A percentile compares a stretch with the other conserved stretches of the same genome.
phyloP scores from a whole-genome alignment of 352 stramenopile genomes.

The Phytopythium litorale region DNA sequence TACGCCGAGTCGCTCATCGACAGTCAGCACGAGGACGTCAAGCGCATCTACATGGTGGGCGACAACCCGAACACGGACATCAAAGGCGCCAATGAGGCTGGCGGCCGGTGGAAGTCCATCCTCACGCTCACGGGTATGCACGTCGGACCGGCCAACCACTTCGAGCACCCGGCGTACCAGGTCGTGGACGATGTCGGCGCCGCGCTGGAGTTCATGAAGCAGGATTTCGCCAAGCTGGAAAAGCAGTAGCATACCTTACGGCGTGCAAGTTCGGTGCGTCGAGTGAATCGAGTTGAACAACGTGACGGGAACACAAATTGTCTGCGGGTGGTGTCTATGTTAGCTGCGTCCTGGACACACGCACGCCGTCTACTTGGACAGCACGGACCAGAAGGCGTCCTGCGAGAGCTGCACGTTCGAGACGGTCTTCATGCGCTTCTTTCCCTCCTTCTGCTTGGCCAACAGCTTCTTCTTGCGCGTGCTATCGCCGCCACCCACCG shows the following conservation, averaged over 20 bases:
- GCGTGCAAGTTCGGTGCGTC: background rate
- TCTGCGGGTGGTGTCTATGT: background rate
- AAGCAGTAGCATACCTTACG: conserved; percentile 5
- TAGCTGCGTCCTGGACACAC: conserved; percentile 2
- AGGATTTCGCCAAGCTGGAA: conserved; percentile 51
- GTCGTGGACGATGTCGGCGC: conserved; percentile 68
- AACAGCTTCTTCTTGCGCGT: conserved; percentile 99
- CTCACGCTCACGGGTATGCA: conserved; percentile 85
- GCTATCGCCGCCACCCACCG: conserved; percentile 95
- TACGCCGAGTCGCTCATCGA: conserved; percentile 81
- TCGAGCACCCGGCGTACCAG: conserved; percentile 55
- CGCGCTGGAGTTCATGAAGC: conserved; percentile 73
- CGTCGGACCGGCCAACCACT: conserved; percentile 59
- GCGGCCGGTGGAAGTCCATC: conserved; percentile 79
- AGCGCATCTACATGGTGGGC: conserved; percentile 85
- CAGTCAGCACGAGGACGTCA: conserved; percentile 53
- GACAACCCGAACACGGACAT: conserved; percentile 85
- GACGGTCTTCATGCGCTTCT: conserved; percentile 96
- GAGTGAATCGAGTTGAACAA: conserved; percentile 1
- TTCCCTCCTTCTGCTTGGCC: conserved; percentile 99
- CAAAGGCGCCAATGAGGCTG: conserved; percentile 68
- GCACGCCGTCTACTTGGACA: conserved; percentile 77
- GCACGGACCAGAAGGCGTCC: conserved; percentile 97
- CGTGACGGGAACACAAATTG: background rate
- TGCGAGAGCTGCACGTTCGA: conserved; percentile 96